Evolutionary conservation across 371 early-diverging fungal genomes (phyloP).

Genomic region (Enterocytospora artemiae): DNA sequence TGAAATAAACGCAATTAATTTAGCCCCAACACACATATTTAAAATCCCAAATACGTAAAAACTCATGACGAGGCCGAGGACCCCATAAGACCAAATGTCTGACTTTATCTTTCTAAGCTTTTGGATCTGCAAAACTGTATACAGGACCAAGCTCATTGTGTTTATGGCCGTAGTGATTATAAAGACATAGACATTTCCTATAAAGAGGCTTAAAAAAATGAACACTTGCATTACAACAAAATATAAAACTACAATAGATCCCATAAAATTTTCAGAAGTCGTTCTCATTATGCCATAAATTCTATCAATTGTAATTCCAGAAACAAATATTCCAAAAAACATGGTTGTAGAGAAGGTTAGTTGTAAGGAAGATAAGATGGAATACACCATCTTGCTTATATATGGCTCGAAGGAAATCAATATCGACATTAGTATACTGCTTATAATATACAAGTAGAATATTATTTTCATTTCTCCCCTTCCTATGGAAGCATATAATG

Average conservation of each 20-base stretch:
- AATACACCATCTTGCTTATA: neutral
- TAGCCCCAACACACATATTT: conserved; percentile 24
- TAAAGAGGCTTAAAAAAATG: conserved; percentile 8
- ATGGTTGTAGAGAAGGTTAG: conserved; percentile 23
- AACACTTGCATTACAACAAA: conserved; percentile 9
- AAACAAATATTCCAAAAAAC: conserved; percentile 38
- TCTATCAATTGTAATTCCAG: conserved; percentile 28
- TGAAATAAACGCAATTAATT: conserved; percentile 24
- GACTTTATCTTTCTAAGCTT: conserved; percentile 29
- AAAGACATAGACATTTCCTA: conserved; percentile 6
- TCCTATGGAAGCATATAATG: conserved; percentile 39
- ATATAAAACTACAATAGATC: conserved; percentile 19
- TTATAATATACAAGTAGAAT: conserved; percentile 40
- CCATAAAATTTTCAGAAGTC: conserved; percentile 11
- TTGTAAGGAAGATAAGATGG: conserved; percentile 25
- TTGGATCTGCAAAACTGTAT: conserved; percentile 30
- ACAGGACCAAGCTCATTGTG: conserved; percentile 12
- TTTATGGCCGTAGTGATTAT: conserved; percentile 23
- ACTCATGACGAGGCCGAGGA: conserved; percentile 22
- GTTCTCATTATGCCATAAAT: conserved; percentile 29
- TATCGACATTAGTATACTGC: conserved; percentile 18
- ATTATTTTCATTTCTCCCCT: conserved; percentile 48
- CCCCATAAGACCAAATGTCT: conserved; percentile 54
- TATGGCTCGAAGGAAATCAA: conserved; percentile 13
- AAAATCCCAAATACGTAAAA: conserved; percentile 21